A percentile compares a stretch with the other conserved stretches of the same genome.
phyloP scores from a whole-genome alignment of 2,329 filamentous ascomycete species.

The Cladophialophora exuberans region DNA sequence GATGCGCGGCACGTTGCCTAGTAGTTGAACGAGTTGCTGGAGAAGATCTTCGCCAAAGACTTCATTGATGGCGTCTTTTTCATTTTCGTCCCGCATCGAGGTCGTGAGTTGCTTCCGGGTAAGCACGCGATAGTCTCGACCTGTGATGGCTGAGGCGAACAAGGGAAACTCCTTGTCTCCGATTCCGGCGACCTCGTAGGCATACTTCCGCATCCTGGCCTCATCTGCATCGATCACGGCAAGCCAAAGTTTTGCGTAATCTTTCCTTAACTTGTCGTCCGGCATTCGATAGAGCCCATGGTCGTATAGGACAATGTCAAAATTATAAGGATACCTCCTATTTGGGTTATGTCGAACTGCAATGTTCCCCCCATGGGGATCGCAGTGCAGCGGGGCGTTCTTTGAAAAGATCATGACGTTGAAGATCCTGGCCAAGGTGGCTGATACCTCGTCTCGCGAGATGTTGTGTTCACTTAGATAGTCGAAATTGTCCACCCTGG shows the following conservation, averaged over 20 bases:
- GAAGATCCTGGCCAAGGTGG: slow-evolving; percentile 86
- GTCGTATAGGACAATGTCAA: slow-evolving; percentile 95
- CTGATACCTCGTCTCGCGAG: slow-evolving; percentile 92
- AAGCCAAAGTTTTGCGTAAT: slow-evolving; percentile 96
- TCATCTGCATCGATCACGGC: slow-evolving; percentile 92
- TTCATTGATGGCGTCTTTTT: slow-evolving; percentile 84
- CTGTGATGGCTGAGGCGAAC: slow-evolving; percentile 95
- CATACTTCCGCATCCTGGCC: slow-evolving; percentile 81
- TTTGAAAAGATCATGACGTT: slow-evolving; percentile 99
- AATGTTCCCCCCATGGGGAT: slow-evolving; percentile 95
- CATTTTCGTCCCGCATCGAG: slow-evolving; percentile 67
- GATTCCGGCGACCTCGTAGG: slow-evolving; percentile 85
- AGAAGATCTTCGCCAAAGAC: slow-evolving; percentile 87
- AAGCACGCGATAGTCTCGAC: slow-evolving; percentile 82
- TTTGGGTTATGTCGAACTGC: slow-evolving; percentile 78
- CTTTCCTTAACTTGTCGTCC: slow-evolving; percentile 73
- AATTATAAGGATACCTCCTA: slow-evolving; percentile 68
- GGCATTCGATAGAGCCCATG: slow-evolving; percentile 97
- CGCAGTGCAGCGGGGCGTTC: slow-evolving; percentile 88
- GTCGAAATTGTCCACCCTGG: slow-evolving; percentile 82
- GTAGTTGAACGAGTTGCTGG: slow-evolving; percentile 81
- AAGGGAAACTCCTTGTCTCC: slow-evolving; percentile 88
- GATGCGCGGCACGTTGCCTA: slow-evolving; percentile 86
- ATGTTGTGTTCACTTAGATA: slow-evolving; percentile 86
- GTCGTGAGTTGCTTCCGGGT: slow-evolving; percentile 55